phyloP scores from a whole-genome alignment of 2,329 filamentous ascomycete species.

The Clonostachys chloroleuca region DNA sequence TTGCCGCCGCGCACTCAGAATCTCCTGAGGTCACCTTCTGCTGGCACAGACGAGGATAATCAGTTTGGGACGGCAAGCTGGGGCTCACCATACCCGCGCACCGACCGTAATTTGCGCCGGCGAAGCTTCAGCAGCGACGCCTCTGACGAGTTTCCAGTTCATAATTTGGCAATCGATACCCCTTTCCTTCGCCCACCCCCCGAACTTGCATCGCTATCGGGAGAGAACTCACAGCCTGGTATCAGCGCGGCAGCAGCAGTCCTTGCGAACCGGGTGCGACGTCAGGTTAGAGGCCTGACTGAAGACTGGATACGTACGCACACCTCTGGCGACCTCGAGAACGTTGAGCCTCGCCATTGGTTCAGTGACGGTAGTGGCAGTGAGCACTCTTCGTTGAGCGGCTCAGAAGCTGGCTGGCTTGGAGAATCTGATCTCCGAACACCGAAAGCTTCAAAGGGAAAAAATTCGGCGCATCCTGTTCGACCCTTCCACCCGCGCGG shows the following conservation, averaged over 20 bases:
- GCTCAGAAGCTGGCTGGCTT: conserved; percentile 53
- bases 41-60: conserved; percentile 19
- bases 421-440: conserved; percentile 43
- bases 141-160: conserved; percentile 55
- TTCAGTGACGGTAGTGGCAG: conserved; percentile 70
- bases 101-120: conserved; percentile 47
- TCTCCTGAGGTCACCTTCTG: conserved; percentile 50
- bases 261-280: conserved; percentile 57
- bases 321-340: conserved; percentile 59
- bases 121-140: conserved; percentile 53
- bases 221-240: conserved; percentile 21
- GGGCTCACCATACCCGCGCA: conserved; percentile 83
- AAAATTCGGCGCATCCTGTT: conserved; percentile 13
- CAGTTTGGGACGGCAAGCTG: conserved; percentile 72
- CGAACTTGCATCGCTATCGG: conserved; percentile 27
- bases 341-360: conserved; percentile 74
- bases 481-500: conserved; percentile 34
- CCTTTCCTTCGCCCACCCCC: conserved; percentile 57
- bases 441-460: conserved; percentile 30
- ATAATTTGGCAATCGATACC: conserved; percentile 57
- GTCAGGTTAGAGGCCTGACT: conserved; percentile 60
- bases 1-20: conserved; percentile 51
- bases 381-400: conserved; percentile 71
- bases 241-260: conserved; percentile 56
- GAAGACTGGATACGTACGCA: conserved; percentile 87